Percentiles rank a stretch among this genome's conserved stretches.
These are phyloP conservation scores for Puccinellia tenuiflora DNA, from an alignment of 176 grass and related monocot species.

Conservation along the genomic window DNA sequence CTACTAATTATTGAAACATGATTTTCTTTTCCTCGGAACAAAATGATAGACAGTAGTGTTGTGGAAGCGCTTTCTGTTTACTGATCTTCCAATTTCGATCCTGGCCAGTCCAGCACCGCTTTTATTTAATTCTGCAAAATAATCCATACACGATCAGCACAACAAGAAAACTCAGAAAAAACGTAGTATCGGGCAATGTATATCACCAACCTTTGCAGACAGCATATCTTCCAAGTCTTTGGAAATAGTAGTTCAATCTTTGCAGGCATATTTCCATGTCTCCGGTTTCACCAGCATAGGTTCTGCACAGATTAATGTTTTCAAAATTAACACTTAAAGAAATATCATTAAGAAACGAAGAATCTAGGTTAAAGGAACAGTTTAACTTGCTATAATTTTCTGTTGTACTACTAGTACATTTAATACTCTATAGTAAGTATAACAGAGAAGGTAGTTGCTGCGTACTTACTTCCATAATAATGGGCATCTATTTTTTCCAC, in stretches of 20 bases:
- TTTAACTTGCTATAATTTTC: neutral
- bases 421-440: neutral
- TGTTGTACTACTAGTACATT: neutral
- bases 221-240: too few relatives aligned
- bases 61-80: neutral
- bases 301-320: neutral
- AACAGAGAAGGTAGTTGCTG: neutral
- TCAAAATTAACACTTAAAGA: neutral
- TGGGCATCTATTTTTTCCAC: accelerated
- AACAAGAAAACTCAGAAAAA: neutral
- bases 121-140: neutral
- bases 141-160: neutral
- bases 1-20: neutral
- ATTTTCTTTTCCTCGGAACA: neutral
- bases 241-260: neutral
- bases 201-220: neutral
- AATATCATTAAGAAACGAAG: neutral
- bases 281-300: neutral
- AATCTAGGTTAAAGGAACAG: neutral
- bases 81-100: too few relatives aligned
- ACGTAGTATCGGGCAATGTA: neutral
- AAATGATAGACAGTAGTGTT: too few relatives aligned
- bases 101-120: too few relatives aligned
- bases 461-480: neutral
- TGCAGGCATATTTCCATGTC: conserved; percentile 1